Conservation (phyloP, 805 yeast species). For the Ogataea saltuana region DNA sequence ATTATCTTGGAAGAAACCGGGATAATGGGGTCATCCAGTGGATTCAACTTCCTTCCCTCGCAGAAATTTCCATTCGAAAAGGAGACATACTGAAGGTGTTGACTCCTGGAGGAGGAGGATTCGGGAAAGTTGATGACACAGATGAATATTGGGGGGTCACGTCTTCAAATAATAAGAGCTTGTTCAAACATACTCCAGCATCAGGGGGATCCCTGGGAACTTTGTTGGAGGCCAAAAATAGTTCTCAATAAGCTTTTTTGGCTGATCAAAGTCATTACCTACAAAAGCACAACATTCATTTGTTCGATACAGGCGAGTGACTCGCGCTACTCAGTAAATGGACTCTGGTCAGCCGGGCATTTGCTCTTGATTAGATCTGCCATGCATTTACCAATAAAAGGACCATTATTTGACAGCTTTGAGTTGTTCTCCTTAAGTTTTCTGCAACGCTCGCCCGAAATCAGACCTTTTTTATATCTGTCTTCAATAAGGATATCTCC, state of each 20-base stretch:
- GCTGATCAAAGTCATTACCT: too few relatives aligned
- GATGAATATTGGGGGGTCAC: slow-evolving; percentile 7
- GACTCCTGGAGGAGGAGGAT: slow-evolving; percentile 49
- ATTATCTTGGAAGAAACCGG: slow-evolving; percentile 14
- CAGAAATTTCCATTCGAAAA: slow-evolving; percentile 40
- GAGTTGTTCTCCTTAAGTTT: slow-evolving; percentile 8
- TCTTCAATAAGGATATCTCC: slow-evolving; percentile 19
- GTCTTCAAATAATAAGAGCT: too few relatives aligned
- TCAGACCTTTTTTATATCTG: slow-evolving; percentile 8
- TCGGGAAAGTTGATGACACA: slow-evolving; percentile 27
- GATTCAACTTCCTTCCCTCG: slow-evolving; percentile 36
- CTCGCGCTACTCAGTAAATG: too few relatives aligned
- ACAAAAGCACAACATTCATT: too few relatives aligned
- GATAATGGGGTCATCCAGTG: slow-evolving; percentile 27
- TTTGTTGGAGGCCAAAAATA: slow-evolving; percentile 24
- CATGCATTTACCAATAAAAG: slow-evolving; percentile 11
- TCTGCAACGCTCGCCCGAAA: slow-evolving; percentile 9
- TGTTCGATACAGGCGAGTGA: too few relatives aligned
- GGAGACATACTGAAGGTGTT: slow-evolving; percentile 40
- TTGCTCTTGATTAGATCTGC: slow-evolving; percentile 9
- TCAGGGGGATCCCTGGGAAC: slow-evolving; percentile 24
- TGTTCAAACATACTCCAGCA: slow-evolving; percentile 16
- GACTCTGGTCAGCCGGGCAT: neutral
- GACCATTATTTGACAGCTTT: slow-evolving; percentile 10
- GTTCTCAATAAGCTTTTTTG: slow-evolving; percentile 9